phyloP scores from a whole-genome alignment of 163 green algal species.

The Scenedesmus sp. region DNA sequence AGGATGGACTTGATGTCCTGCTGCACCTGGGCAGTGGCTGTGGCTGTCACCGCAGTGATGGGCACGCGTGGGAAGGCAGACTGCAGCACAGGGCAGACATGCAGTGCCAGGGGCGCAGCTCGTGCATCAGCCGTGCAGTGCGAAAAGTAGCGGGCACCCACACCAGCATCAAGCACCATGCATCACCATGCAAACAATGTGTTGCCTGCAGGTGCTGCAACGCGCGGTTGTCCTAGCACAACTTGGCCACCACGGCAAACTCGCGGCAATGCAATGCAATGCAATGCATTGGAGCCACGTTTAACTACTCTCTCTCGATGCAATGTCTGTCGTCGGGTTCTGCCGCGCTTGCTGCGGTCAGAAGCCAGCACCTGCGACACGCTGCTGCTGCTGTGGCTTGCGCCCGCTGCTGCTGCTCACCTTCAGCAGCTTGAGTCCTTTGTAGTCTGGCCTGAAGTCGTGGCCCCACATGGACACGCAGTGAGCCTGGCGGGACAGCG shows the following conservation, averaged over 20 bases:
- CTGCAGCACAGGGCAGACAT: constrained; percentile 32
- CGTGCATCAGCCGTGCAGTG: background rate
- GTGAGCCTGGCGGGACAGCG: constrained; percentile 76
- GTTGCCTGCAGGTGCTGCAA: too few relatives aligned
- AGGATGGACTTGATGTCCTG: constrained; percentile 56
- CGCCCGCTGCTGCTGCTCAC: background rate
- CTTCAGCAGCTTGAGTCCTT: constrained; percentile 74
- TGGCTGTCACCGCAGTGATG: constrained; percentile 92
- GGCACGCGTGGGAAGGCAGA: constrained; percentile 69
- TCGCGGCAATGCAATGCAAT: background rate
- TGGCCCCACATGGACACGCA: constrained; percentile 89
- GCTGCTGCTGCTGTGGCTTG: constrained; percentile 64
- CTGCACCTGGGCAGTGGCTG: constrained; percentile 74
- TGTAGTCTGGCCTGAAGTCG: constrained; percentile 93
- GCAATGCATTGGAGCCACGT: too few relatives aligned
- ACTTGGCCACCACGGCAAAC: background rate
- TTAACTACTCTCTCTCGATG: too few relatives aligned
- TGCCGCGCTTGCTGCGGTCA: too few relatives aligned
- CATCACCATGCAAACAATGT: too few relatives aligned
- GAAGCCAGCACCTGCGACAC: too few relatives aligned
- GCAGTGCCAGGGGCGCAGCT: too few relatives aligned
- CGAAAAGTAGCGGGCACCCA: too few relatives aligned
- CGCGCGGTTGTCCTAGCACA: too few relatives aligned
- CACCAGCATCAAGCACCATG: background rate
- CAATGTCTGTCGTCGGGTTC: too few relatives aligned